Evolutionary conservation across 2,329 filamentous ascomycete species (phyloP), one percentile per base, ranked within the genome.

Genomic region (Mycocentrospora acerina): DNA sequence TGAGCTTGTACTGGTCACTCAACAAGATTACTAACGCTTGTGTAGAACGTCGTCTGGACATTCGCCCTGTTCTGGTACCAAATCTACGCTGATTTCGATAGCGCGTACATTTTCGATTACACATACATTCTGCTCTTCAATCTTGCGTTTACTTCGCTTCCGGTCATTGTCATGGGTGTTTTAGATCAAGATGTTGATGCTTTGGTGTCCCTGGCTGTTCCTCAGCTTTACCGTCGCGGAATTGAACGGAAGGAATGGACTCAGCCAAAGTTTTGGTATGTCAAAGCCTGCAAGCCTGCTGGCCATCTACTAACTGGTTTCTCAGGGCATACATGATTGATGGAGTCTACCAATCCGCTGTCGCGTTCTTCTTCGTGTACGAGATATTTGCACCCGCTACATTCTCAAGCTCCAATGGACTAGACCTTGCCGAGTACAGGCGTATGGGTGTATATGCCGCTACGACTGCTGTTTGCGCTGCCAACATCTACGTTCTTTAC

Each of bases 161-260:
- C 93, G 3, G 88, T 97, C 45, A 90, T 93, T 53, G 81, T 98
- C 54, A 94, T 97, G 82, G 93, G 93, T 70, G 87, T 98, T 28
- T 78, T 98, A 48, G 93, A 98, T 61, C 93, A 98, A 71, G 93
- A 98, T 64, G 91, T 98, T 31, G 88, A 88, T 52, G 93, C 97
- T 67, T 86, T 84, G 61, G 88, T 98, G 19, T 96, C 93, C 7
- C 75, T 98, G 48, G 90, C 89, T 36, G 91, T 98, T 32, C 93
- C 93, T 29, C 89, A 98, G 66, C 80, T 98, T 24, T 98, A 98
- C 68, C 87, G 90, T 51, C 83, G 90, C 48, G 93, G 93, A 57
- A 98, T 98, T 56, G 90, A 97, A 73, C 85, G 91, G 44, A 81
- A 89, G 66, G 93, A 98, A 73, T 98, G 93, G 93, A 95, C 90